Conservation (phyloP, 106 monocot genomes). For the Platanthera zijinensis region DNA sequence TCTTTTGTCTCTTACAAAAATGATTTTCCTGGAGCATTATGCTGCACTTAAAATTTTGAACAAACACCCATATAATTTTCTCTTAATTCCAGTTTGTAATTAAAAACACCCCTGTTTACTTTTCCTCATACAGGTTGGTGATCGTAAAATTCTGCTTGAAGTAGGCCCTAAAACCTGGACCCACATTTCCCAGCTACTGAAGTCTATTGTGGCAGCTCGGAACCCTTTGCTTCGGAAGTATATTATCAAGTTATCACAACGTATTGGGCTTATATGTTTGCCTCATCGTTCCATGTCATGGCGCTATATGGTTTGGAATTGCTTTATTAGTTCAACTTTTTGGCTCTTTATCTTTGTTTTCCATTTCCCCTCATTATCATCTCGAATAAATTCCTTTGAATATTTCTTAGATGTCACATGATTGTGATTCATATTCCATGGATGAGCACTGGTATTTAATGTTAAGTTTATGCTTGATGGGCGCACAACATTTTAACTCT, state of each 20-base stretch:
- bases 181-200: constrained; percentile 59
- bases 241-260: constrained; percentile 78
- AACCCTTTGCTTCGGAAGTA: constrained; percentile 86
- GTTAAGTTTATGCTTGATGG: neutral
- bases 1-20: neutral
- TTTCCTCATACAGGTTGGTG: constrained; percentile 53
- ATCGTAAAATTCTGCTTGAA: constrained; percentile 38
- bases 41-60: neutral
- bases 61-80: neutral
- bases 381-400: neutral
- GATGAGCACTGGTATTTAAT: neutral
- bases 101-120: constrained; percentile 12
- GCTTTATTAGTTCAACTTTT: constrained; percentile 2
- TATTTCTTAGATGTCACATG: neutral
- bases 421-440: neutral
- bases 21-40: neutral
- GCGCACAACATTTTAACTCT: neutral
- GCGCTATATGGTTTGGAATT: constrained; percentile 62
- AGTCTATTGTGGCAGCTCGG: constrained; percentile 47
- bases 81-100: neutral
- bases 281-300: constrained; percentile 67
- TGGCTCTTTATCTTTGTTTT: constrained; percentile 6
- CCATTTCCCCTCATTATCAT: neutral
- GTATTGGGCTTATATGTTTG: constrained; percentile 76
- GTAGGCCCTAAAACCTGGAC: constrained; percentile 53